phyloP scores from a whole-genome alignment of 495 filamentous ascomycete species.

The Aspergillus bridgeri region DNA sequence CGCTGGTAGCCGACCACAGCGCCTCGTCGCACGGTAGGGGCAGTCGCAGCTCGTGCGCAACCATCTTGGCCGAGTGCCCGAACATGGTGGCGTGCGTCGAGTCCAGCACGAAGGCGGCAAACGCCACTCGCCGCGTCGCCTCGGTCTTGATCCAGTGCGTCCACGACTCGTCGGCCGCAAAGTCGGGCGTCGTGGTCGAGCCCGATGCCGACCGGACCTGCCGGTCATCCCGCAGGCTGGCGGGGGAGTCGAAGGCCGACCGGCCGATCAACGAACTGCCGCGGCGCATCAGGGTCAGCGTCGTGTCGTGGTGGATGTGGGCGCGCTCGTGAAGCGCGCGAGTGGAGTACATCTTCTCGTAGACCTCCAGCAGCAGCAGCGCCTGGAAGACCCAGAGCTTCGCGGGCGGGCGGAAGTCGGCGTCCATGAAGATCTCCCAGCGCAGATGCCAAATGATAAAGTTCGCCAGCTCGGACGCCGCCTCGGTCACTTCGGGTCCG shows the following conservation, averaged over 20 bases:
- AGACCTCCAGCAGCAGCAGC: slow-evolving; percentile 82
- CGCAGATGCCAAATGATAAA: slow-evolving; percentile 89
- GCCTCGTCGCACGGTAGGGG: slow-evolving; percentile 92
- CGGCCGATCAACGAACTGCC: slow-evolving; percentile 90
- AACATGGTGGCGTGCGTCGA: slow-evolving; percentile 98
- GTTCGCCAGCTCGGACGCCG: slow-evolving; percentile 72
- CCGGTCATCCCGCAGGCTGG: slow-evolving; percentile 68
- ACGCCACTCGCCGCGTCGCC: slow-evolving; percentile 83
- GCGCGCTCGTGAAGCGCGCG: slow-evolving; percentile 89
- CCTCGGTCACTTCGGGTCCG: slow-evolving; percentile 65
- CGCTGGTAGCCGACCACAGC: slow-evolving; percentile 88
- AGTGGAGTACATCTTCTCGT: slow-evolving; percentile 96
- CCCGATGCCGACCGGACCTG: slow-evolving; percentile 46
- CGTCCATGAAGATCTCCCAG: slow-evolving; percentile 89
- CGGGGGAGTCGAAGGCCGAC: slow-evolving; percentile 81
- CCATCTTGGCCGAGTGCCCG: slow-evolving; percentile 95
- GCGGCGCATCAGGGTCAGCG: slow-evolving; percentile 89
- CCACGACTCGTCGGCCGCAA: slow-evolving; percentile 86
- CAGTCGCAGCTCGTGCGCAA: slow-evolving; percentile 90
- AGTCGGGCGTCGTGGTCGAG: slow-evolving; percentile 57
- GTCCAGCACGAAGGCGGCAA: slow-evolving; percentile 93
- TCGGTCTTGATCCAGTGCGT: slow-evolving; percentile 95
- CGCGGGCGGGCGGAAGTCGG: slow-evolving; percentile 87
- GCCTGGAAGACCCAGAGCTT: slow-evolving; percentile 98
- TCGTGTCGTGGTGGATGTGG: slow-evolving; percentile 96